Conservation (phyloP, 2,329 filamentous ascomycete genomes). For the Pyrenochaeta sp. region DNA sequence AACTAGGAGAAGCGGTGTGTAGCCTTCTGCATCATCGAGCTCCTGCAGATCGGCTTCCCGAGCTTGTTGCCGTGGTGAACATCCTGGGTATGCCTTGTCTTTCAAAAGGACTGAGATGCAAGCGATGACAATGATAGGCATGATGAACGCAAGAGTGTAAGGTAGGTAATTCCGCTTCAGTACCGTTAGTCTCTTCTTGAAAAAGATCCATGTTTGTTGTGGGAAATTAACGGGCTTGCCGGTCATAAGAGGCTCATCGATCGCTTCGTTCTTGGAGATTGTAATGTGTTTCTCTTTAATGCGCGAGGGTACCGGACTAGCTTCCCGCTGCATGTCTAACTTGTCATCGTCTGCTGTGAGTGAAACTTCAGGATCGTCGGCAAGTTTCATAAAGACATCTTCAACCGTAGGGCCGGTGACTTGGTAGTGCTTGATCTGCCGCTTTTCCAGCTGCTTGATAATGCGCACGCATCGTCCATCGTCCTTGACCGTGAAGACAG, state of each 20-base stretch:
- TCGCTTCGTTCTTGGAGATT: slow-evolving; percentile 1
- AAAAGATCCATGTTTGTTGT: slow-evolving; percentile 74
- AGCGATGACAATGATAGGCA: slow-evolving; percentile 79
- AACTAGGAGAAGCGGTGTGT: slow-evolving; percentile 25
- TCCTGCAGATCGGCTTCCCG: slow-evolving; percentile 16
- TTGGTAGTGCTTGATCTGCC: slow-evolving; percentile 75
- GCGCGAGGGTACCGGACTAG: slow-evolving; percentile 22
- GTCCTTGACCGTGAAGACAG: slow-evolving; percentile 74
- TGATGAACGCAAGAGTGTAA: slow-evolving; percentile 73
- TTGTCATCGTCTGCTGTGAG: neutral
- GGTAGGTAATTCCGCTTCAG: slow-evolving; percentile 78
- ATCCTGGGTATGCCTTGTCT: slow-evolving; percentile 58
- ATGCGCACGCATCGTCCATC: slow-evolving; percentile 74
- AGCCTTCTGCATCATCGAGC: slow-evolving; percentile 10
- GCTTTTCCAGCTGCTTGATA: slow-evolving; percentile 71
- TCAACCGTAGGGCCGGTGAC: slow-evolving; percentile 89
- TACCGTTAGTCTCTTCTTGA: slow-evolving; percentile 77
- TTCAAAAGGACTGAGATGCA: slow-evolving; percentile 77
- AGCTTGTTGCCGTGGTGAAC: slow-evolving; percentile 46
- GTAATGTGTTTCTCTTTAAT: slow-evolving; percentile 25
- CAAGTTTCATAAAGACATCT: slow-evolving; percentile 84
- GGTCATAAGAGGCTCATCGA: slow-evolving; percentile 60
- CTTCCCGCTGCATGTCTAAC: neutral
- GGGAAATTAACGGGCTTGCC: slow-evolving; percentile 73
- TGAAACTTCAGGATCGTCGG: slow-evolving; percentile 65